These are phyloP conservation scores for Saccharomycopsis hybrid DNA, from an alignment of 1,139 yeast genomes.

Conservation along the genomic window DNA sequence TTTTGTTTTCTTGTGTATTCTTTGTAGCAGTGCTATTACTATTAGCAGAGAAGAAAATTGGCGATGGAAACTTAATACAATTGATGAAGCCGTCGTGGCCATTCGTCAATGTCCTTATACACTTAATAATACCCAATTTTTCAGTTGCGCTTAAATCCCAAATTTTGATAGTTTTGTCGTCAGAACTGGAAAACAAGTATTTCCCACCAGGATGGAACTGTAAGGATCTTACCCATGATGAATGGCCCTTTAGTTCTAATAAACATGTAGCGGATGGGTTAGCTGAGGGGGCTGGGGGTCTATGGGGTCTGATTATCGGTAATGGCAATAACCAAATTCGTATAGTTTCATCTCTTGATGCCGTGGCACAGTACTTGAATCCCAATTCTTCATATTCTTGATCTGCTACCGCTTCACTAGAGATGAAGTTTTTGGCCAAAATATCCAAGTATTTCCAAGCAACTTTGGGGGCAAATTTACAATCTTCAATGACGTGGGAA, in stretches of 20 bases:
- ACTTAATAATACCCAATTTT: constrained; percentile 31
- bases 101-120: constrained; percentile 42
- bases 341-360: constrained; percentile 73
- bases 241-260: constrained; percentile 60
- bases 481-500: constrained; percentile 75
- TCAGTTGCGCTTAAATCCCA: constrained; percentile 69
- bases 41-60: constrained; percentile 29
- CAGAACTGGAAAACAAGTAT: constrained; percentile 66
- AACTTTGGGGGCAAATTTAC: constrained; percentile 54
- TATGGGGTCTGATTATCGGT: constrained; percentile 48
- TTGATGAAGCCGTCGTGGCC: constrained; percentile 76
- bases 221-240: constrained; percentile 78
- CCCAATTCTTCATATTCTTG: constrained; percentile 35
- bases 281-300: constrained; percentile 51
- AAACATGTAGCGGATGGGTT: constrained; percentile 59
- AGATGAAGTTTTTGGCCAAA: constrained; percentile 33
- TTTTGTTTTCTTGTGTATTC: constrained; percentile 22
- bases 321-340: constrained; percentile 73
- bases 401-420: constrained; percentile 22
- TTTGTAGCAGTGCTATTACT: constrained; percentile 23
- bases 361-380: constrained; percentile 66
- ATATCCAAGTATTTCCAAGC: constrained; percentile 44
- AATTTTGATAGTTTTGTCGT: constrained; percentile 67
- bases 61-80: constrained; percentile 55
- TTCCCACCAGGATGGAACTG: constrained; percentile 72